Conservation (phyloP, 2,329 filamentous ascomycete genomes). For the Aurifilum marmelostoma region DNA sequence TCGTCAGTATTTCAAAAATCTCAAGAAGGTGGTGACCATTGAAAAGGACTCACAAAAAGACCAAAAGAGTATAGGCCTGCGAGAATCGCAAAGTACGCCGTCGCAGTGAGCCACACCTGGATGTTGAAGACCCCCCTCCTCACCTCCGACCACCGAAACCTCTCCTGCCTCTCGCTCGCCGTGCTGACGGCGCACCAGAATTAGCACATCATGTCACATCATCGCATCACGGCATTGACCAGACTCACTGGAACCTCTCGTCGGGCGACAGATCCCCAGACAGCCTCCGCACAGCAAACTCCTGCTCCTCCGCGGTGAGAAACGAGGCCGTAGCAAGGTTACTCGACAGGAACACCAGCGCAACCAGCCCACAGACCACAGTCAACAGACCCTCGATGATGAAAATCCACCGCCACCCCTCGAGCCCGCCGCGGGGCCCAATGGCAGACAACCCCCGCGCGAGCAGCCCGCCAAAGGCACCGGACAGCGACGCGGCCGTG, state of each 20-base stretch:
- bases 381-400: constrained; percentile 63
- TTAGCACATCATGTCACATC: too few species aligned
- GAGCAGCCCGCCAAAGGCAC: constrained; percentile 66
- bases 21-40: too few species aligned
- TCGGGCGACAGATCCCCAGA: constrained; percentile 40
- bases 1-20: too few species aligned
- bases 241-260: constrained; percentile 41
- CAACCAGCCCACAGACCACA: constrained; percentile 53
- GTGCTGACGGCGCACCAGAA: constrained; percentile 29
- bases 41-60: constrained; percentile 55
- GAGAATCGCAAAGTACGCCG: constrained; percentile 63
- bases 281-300: constrained; percentile 51
- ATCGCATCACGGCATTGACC: too few species aligned
- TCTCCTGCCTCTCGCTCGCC: constrained; percentile 45
- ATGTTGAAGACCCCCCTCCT: constrained; percentile 61
- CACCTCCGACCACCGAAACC: constrained; percentile 65
- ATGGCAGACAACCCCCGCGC: constrained; percentile 66
- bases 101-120: constrained; percentile 66
- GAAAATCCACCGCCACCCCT: constrained; percentile 66
- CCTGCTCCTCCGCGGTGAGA: constrained; percentile 55
- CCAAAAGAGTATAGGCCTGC: constrained; percentile 66
- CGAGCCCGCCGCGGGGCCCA: constrained; percentile 54
- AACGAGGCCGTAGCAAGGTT: constrained; percentile 57
- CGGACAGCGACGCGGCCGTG: constrained; percentile 66
- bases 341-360: constrained; percentile 60